Evolutionary conservation across 805 yeast species (phyloP).

Genomic region (Candida succiphila): DNA sequence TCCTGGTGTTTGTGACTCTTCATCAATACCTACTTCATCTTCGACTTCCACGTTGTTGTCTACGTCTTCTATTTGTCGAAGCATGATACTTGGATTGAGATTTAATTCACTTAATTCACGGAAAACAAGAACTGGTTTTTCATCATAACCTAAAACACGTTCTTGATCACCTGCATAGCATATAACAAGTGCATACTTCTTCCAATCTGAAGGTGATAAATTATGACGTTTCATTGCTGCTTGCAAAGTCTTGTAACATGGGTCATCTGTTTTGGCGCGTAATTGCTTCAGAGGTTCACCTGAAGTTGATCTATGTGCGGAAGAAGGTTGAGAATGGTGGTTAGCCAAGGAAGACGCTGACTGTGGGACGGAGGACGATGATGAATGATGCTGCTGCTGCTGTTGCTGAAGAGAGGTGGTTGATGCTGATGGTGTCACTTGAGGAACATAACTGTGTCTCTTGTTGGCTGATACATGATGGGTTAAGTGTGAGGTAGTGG

Average conservation of each 20-base stretch:
- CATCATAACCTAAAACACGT: constrained; percentile 71
- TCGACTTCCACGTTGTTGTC: constrained; percentile 17
- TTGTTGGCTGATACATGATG: too few species aligned
- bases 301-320: constrained; percentile 2
- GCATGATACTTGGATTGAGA: constrained; percentile 84
- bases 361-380: not conserved
- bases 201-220: constrained; percentile 71
- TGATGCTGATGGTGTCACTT: constrained; percentile 19
- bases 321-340: constrained; percentile 1
- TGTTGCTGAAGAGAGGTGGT: constrained; percentile 5
- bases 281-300: constrained; percentile 73
- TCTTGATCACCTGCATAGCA: constrained; percentile 92
- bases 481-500: too few species aligned
- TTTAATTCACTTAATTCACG: constrained; percentile 81
- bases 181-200: constrained; percentile 78
- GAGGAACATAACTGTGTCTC: too few species aligned
- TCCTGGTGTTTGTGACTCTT: constrained; percentile 26
- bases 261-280: constrained; percentile 82
- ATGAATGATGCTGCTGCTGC: constrained; percentile 1
- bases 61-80: constrained; percentile 65
- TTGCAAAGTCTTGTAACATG: constrained; percentile 79
- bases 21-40: constrained; percentile 3
- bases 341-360: not conserved
- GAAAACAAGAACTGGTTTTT: constrained; percentile 79
- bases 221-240: constrained; percentile 84